Evolutionary conservation across 768 basidiomycete species (phyloP).

Genomic region (Tulasnella sp.): DNA sequence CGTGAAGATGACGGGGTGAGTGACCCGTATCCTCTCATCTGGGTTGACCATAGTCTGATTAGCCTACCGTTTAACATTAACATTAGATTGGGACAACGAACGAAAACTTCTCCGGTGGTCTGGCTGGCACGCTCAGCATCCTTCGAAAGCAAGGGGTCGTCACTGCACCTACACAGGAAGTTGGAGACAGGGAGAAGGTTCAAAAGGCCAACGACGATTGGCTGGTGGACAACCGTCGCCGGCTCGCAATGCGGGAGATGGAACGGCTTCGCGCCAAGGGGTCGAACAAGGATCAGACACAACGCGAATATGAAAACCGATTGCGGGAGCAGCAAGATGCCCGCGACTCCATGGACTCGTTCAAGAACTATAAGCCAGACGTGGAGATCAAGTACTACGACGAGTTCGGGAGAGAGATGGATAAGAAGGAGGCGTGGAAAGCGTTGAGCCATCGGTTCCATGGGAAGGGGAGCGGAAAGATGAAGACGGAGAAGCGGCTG

Average conservation of each 20-base stretch:
- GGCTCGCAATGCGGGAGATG: slow-evolving; percentile 66
- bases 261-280: slow-evolving; percentile 71
- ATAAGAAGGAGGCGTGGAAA: slow-evolving; percentile 97
- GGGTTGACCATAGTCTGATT: background rate
- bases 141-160: slow-evolving; percentile 89
- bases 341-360: slow-evolving; percentile 65
- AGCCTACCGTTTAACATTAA: background rate
- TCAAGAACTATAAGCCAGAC: slow-evolving; percentile 93
- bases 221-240: slow-evolving; percentile 74
- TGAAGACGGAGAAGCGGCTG: slow-evolving; percentile 92
- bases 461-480: slow-evolving; percentile 91
- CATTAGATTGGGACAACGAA: slow-evolving; percentile 48
- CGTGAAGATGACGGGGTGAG: slow-evolving; percentile 28
- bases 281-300: slow-evolving; percentile 79
- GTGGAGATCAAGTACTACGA: slow-evolving; percentile 94
- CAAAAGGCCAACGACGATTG: slow-evolving; percentile 83
- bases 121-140: slow-evolving; percentile 81
- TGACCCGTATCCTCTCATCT: slow-evolving; percentile 12
- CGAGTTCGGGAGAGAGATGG: slow-evolving; percentile 80
- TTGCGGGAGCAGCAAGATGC: slow-evolving; percentile 86
- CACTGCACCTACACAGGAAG: slow-evolving; percentile 51
- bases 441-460: slow-evolving; percentile 96
- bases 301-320: slow-evolving; percentile 90
- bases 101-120: slow-evolving; percentile 70
- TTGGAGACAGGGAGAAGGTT: slow-evolving; percentile 62